Percentiles rank a stretch among this genome's conserved stretches.
These are phyloP conservation scores for Alisma plantagoaquatica DNA, from an alignment of 106 monocot genomes.

Conservation along the genomic window DNA sequence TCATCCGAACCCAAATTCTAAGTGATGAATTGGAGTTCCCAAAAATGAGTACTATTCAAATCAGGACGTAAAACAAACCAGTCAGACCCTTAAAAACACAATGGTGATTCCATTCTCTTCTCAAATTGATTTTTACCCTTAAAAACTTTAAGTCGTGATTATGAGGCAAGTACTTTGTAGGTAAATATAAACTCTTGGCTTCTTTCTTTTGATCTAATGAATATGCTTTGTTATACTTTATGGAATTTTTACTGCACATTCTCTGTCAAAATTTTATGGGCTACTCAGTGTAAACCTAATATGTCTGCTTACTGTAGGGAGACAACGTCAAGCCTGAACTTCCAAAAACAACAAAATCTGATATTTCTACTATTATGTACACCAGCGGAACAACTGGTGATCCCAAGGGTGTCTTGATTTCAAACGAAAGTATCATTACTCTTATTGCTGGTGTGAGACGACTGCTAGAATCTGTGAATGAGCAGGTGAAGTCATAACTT, in stretches of 20 bases:
- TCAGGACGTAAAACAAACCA: too few species aligned
- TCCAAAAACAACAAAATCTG: conserved; percentile 42
- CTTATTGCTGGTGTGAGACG: conserved; percentile 52
- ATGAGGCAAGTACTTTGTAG: not conserved
- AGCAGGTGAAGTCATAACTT: conserved; percentile 29
- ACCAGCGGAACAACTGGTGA: conserved; percentile 99
- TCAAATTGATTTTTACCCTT: too few species aligned
- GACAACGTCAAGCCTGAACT: conserved; percentile 53
- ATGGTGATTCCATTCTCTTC: too few species aligned
- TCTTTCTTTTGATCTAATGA: too few species aligned
- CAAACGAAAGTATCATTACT: conserved; percentile 68
- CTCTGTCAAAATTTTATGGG: not conserved
- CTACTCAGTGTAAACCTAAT: conserved; percentile 2
- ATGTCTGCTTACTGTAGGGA: conserved; percentile 65
- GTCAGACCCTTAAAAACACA: too few species aligned
- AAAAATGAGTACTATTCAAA: too few species aligned
- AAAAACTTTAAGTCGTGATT: not conserved
- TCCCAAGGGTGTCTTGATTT: conserved; percentile 92
- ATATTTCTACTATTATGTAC: conserved; percentile 97
- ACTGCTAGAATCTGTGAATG: conserved; percentile 35
- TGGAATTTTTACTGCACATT: not conserved
- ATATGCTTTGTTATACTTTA: not conserved
- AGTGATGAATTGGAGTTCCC: too few species aligned
- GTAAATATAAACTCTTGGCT: not conserved
- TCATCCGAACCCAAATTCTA: too few species aligned